A percentile compares a stretch with the other conserved stretches of the same genome.
Conservation (phyloP, 768 basidiomycete genomes). For the Russula abietina region DNA sequence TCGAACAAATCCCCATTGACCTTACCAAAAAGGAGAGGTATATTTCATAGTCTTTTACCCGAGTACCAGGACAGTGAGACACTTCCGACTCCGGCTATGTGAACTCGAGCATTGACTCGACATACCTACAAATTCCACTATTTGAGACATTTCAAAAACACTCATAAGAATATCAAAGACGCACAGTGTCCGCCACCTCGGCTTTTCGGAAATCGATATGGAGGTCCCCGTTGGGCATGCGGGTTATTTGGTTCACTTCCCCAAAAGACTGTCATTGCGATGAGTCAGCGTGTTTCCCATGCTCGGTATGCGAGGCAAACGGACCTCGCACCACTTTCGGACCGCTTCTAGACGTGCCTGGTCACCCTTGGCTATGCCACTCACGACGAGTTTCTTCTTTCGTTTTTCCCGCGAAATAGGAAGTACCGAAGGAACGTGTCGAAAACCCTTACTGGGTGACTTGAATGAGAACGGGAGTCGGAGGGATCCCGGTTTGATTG, state of each 20-base stretch:
- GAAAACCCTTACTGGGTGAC: constrained; percentile 20
- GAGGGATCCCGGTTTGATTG: constrained; percentile 30
- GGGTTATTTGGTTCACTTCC: constrained; percentile 62
- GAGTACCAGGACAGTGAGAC: constrained; percentile 71
- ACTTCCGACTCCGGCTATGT: constrained; percentile 70
- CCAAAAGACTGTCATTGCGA: constrained; percentile 43
- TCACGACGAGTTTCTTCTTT: constrained; percentile 54
- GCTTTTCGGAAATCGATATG: constrained; percentile 67
- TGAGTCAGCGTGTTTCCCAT: constrained; percentile 22
- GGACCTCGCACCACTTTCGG: constrained; percentile 72
- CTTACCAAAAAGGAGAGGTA: not conserved
- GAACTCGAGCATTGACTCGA: constrained; percentile 68
- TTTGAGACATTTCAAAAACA: constrained; percentile 17
- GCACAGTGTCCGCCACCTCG: constrained; percentile 75
- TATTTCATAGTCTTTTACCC: constrained; percentile 40
- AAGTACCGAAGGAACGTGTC: constrained; percentile 26
- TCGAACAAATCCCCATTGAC: not conserved
- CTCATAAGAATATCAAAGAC: constrained; percentile 27
- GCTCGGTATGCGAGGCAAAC: constrained; percentile 24
- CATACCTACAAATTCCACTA: constrained; percentile 48
- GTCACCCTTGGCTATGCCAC: constrained; percentile 60
- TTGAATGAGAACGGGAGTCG: constrained; percentile 33
- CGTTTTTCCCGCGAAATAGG: constrained; percentile 45
- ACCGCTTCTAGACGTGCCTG: constrained; percentile 58
- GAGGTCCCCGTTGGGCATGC: constrained; percentile 74